These are phyloP conservation scores for Jatropha curcas DNA, from an alignment of 345 rosid species.

Conservation along the genomic window DNA sequence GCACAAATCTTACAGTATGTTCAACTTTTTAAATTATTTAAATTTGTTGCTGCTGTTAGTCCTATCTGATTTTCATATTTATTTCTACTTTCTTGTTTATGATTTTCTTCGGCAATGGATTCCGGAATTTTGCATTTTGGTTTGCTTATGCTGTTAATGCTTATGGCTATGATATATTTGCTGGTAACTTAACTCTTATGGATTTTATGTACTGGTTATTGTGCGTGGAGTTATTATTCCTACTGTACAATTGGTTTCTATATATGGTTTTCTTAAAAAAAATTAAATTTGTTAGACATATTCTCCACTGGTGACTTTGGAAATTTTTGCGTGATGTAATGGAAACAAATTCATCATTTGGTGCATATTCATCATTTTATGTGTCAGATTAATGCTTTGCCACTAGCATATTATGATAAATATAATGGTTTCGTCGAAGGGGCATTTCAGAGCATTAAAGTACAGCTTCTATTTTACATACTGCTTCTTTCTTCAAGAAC, in stretches of 20 bases:
- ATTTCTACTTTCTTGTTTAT: not conserved
- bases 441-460: too few species aligned
- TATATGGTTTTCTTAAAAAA: not conserved
- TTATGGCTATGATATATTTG: too few species aligned
- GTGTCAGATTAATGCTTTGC: too few species aligned
- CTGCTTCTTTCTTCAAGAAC: not conserved
- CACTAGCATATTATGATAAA: not conserved
- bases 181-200: too few species aligned
- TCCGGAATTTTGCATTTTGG: not conserved
- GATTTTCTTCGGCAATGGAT: not conserved
- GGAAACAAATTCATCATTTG: not conserved
- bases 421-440: not conserved
- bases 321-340: not conserved
- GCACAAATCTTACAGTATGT: constrained; percentile 83
- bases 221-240: not conserved
- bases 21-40: not conserved
- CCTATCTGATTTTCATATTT: too few species aligned
- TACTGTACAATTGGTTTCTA: not conserved
- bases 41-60: too few species aligned
- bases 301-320: not conserved
- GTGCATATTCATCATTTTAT: not conserved
- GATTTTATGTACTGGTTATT: not conserved
- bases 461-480: too few species aligned
- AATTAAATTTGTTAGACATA: not conserved
- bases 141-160: not conserved